These are phyloP conservation scores for Sarcodon aspratus DNA, from an alignment of 768 basidiomycete genomes.

Conservation along the genomic window DNA sequence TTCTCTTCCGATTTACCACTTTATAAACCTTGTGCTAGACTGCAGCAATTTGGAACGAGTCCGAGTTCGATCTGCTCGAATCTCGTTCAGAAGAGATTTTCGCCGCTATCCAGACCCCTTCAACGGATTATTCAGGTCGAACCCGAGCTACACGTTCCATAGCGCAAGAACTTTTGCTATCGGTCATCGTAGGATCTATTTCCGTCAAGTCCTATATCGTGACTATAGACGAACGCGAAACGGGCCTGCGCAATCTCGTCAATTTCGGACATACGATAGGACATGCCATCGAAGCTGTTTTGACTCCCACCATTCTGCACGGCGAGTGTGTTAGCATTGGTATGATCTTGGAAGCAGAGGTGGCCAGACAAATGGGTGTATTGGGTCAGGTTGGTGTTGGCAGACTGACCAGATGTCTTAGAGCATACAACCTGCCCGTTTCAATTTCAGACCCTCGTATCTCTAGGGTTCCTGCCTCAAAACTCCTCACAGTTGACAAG, in stretches of 20 bases:
- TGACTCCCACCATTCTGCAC: slow-evolving; percentile 89
- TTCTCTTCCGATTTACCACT: not conserved
- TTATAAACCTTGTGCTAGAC: slow-evolving; percentile 42
- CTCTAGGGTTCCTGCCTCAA: slow-evolving; percentile 55
- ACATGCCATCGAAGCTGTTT: slow-evolving; percentile 93
- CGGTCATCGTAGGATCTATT: slow-evolving; percentile 87
- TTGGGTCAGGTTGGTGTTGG: slow-evolving; percentile 90
- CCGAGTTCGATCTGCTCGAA: slow-evolving; percentile 83
- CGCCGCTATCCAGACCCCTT: slow-evolving; percentile 70
- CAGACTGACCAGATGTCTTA: slow-evolving; percentile 75
- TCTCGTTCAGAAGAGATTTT: slow-evolving; percentile 77
- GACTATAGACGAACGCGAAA: slow-evolving; percentile 93
- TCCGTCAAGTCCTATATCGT: slow-evolving; percentile 96
- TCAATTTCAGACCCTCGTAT: slow-evolving; percentile 74
- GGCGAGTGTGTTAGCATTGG: slow-evolving; percentile 95
- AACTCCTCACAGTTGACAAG: slow-evolving; percentile 63
- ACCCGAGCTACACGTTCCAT: slow-evolving; percentile 53
- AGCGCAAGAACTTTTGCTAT: slow-evolving; percentile 78
- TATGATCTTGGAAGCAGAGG: slow-evolving; percentile 94
- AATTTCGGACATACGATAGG: slow-evolving; percentile 99
- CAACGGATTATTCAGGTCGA: slow-evolving; percentile 43
- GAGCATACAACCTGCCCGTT: slow-evolving; percentile 85
- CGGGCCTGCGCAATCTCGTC: slow-evolving; percentile 93
- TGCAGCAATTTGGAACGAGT: slow-evolving; percentile 96
- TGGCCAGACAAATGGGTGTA: slow-evolving; percentile 79